Percentiles rank a stretch among this genome's conserved stretches.
phyloP scores from a whole-genome alignment of 441 rosid species.

The Arabidopsis lyrata region DNA sequence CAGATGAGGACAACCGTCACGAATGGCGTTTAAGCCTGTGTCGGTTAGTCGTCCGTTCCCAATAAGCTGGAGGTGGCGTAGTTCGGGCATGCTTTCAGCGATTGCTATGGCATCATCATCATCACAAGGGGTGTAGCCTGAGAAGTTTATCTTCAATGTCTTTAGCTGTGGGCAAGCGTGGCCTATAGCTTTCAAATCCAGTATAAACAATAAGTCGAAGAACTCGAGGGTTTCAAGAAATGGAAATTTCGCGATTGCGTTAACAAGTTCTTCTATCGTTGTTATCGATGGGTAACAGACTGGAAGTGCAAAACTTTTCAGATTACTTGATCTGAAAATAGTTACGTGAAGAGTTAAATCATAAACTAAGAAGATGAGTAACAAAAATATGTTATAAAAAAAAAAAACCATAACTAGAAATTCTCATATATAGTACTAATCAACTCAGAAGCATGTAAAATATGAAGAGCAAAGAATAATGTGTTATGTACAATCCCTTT shows the following conservation, averaged over 20 bases:
- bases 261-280: slow-evolving; percentile 18
- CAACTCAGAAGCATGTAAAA: neutral
- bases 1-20: slow-evolving; percentile 56
- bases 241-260: slow-evolving; percentile 51
- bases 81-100: slow-evolving; percentile 56
- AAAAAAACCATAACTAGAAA: neutral
- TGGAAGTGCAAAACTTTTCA: slow-evolving; percentile 56
- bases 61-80: slow-evolving; percentile 60
- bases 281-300: slow-evolving; percentile 7
- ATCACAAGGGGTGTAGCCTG: slow-evolving; percentile 38
- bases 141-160: slow-evolving; percentile 52
- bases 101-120: slow-evolving; percentile 63
- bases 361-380: neutral
- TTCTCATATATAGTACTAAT: neutral
- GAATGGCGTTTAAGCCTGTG: slow-evolving; percentile 60
- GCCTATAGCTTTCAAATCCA: slow-evolving; percentile 48
- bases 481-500: neutral
- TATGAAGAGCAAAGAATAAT: neutral
- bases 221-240: slow-evolving; percentile 65
- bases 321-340: slow-evolving; percentile 46
- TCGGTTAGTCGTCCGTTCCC: slow-evolving; percentile 60
- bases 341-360: neutral
- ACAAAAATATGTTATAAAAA: neutral
- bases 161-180: slow-evolving; percentile 54
- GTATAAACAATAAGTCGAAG: slow-evolving; percentile 42